These are phyloP conservation scores for Calendula officinalis DNA, from an alignment of 129 eudicot species.

Conservation along the genomic window DNA sequence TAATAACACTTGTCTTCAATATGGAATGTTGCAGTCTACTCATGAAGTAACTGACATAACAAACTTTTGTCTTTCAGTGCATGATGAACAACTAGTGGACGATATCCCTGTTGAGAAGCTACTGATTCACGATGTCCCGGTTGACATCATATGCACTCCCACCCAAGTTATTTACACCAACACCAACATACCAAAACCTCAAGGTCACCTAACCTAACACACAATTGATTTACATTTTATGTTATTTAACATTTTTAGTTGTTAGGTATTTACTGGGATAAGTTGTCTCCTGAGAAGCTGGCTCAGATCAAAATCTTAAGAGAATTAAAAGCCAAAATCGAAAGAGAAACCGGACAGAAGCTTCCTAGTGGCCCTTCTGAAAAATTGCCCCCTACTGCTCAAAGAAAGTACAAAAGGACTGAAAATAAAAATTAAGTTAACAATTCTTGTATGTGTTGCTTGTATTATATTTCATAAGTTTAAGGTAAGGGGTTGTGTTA, in stretches of 20 bases:
- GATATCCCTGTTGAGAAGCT: conserved; percentile 81
- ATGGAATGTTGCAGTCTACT: no score
- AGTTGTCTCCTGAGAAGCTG: conserved; percentile 78
- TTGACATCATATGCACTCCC: conserved; percentile 94
- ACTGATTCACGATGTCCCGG: conserved; percentile 89
- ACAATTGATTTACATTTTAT: not conserved
- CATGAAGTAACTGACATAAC: no score
- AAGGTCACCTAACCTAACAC: conserved; percentile 41
- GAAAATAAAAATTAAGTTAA: no score
- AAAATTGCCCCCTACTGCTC: conserved; percentile 80
- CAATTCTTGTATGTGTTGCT: no score
- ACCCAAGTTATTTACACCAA: conserved; percentile 79
- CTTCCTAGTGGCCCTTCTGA: conserved; percentile 88
- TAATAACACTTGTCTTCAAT: not conserved
- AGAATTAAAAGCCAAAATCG: conserved; percentile 66
- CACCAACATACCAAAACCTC: conserved; percentile 85
- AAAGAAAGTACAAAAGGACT: conserved; percentile 27
- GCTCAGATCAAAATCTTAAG: conserved; percentile 65
- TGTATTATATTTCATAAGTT: no score
- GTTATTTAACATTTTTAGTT: not conserved
- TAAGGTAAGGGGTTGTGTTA: no score
- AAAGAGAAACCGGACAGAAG: conserved; percentile 69
- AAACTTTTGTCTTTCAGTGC: conserved; percentile 48
- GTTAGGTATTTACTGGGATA: conserved; percentile 90
- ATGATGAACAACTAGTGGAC: conserved; percentile 87